A percentile compares a stretch with the other conserved stretches of the same genome.
Evolutionary conservation across 2,329 filamentous ascomycete species (phyloP).

Genomic region (Fusarium humuli): DNA sequence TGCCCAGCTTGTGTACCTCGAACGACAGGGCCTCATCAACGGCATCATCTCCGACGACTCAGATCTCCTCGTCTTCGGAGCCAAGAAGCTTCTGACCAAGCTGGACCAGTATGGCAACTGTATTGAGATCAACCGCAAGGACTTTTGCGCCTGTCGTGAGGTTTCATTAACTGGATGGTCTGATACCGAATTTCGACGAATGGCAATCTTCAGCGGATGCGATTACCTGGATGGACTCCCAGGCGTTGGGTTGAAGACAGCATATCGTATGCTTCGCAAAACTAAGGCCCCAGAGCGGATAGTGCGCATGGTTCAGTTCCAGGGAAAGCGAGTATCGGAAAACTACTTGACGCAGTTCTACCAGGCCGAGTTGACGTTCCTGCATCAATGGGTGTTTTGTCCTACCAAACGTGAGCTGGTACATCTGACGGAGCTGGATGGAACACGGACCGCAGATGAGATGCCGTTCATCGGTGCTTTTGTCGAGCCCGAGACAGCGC

Average conservation of each 20-base stretch:
- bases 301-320: constrained; percentile 85
- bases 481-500: constrained; percentile 76
- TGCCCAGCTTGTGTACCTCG: constrained; percentile 94
- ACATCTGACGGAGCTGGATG: constrained; percentile 75
- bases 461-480: constrained; percentile 85
- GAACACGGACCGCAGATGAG: constrained; percentile 72
- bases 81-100: constrained; percentile 90
- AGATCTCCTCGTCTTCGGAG: constrained; percentile 94
- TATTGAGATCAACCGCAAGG: constrained; percentile 87
- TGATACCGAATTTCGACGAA: constrained; percentile 88
- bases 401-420: constrained; percentile 77
- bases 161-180: constrained; percentile 92
- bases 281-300: constrained; percentile 88
- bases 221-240: constrained; percentile 92
- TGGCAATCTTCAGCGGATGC: constrained; percentile 97
- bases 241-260: constrained; percentile 91
- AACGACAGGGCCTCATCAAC: constrained; percentile 82
- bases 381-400: constrained; percentile 95
- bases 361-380: constrained; percentile 90
- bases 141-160: constrained; percentile 90
- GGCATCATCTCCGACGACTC: constrained; percentile 97
- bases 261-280: constrained; percentile 89
- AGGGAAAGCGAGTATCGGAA: constrained; percentile 85
- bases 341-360: constrained; percentile 85
- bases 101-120: constrained; percentile 94